Conservation (phyloP, 1,284 basidiomycete genomes). For the Coniophora puteana region DNA sequence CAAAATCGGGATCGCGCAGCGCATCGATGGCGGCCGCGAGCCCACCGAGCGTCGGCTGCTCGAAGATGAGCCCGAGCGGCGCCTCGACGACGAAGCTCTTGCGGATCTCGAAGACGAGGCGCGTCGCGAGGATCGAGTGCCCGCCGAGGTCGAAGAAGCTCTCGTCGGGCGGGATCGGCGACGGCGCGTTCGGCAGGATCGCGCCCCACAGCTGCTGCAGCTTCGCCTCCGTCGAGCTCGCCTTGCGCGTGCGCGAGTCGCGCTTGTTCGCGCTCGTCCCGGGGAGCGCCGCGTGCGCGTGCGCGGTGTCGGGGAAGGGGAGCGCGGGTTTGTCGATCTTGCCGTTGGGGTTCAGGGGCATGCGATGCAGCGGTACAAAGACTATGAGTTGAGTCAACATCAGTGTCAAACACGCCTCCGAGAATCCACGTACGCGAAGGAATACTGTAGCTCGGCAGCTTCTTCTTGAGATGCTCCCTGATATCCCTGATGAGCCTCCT, state of each 20-base stretch:
- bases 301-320: slow-evolving; percentile 97
- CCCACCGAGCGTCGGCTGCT: slow-evolving; percentile 83
- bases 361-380: slow-evolving; percentile 90
- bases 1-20: slow-evolving; percentile 79
- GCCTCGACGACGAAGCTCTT: slow-evolving; percentile 91
- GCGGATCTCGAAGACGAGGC: slow-evolving; percentile 95
- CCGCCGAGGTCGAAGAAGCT: slow-evolving; percentile 99
- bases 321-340: slow-evolving; percentile 99
- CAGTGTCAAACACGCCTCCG: slow-evolving; percentile 1
- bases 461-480: slow-evolving; percentile 95
- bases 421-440: slow-evolving; percentile 70
- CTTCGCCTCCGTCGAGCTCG: slow-evolving; percentile 74
- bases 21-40: slow-evolving; percentile 80
- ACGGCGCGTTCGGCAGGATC: slow-evolving; percentile 81
- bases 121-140: slow-evolving; percentile 96
- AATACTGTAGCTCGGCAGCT: slow-evolving; percentile 91
- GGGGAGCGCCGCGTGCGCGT: slow-evolving; percentile 45
- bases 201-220: slow-evolving; percentile 82
- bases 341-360: slow-evolving; percentile 99
- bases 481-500: slow-evolving; percentile 90
- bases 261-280: slow-evolving; percentile 29
- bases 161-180: slow-evolving; percentile 84
- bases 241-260: slow-evolving; percentile 30
- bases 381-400: slow-evolving; percentile 45
- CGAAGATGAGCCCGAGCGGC: slow-evolving; percentile 92